Evolutionary conservation across 495 filamentous ascomycete species (phyloP).

Genomic region (Gamarada debralockiae): DNA sequence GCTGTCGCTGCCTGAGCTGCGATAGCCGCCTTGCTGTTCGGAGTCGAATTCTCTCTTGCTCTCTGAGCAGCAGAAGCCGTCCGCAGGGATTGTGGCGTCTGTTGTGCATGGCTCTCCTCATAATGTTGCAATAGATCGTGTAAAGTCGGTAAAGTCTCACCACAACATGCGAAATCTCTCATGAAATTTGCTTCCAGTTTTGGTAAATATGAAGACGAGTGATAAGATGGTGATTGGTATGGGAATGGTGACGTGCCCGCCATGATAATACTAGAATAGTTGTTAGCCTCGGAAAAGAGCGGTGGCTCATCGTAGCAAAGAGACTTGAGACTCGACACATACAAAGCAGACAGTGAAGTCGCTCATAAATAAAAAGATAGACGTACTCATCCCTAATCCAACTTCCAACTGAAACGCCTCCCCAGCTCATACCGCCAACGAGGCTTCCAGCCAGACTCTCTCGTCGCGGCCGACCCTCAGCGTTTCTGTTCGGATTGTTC

Average conservation of each 20-base stretch:
- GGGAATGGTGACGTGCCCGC: constrained; percentile 88
- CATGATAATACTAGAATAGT: constrained; percentile 77
- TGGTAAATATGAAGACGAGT: constrained; percentile 95
- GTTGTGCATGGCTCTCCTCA: constrained; percentile 83
- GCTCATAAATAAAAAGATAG: constrained; percentile 3
- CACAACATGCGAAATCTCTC: constrained; percentile 93
- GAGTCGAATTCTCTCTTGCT: constrained; percentile 28
- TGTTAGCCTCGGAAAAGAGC: constrained; percentile 1
- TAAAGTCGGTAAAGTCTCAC: constrained; percentile 76
- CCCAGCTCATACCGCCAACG: constrained; percentile 95
- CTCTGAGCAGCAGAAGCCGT: constrained; percentile 25
- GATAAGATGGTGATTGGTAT: constrained; percentile 90
- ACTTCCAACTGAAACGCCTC: constrained; percentile 91
- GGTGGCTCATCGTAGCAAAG: constrained; percentile 7
- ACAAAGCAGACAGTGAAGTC: constrained; percentile 1
- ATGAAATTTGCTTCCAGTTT: constrained; percentile 97
- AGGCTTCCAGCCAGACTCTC: constrained; percentile 87
- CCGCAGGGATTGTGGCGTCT: constrained; percentile 43
- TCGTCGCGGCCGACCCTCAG: constrained; percentile 59
- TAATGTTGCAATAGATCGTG: constrained; percentile 96
- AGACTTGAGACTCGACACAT: not conserved
- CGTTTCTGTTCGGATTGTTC: constrained; percentile 69
- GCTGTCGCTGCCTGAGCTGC: constrained; percentile 44
- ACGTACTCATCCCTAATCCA: constrained; percentile 99
- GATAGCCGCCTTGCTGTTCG: constrained; percentile 52